Percentiles rank a stretch among this genome's conserved stretches.
Evolutionary conservation across 805 yeast genomes (phyloP).

Genomic region (Candida endomychidarum): DNA sequence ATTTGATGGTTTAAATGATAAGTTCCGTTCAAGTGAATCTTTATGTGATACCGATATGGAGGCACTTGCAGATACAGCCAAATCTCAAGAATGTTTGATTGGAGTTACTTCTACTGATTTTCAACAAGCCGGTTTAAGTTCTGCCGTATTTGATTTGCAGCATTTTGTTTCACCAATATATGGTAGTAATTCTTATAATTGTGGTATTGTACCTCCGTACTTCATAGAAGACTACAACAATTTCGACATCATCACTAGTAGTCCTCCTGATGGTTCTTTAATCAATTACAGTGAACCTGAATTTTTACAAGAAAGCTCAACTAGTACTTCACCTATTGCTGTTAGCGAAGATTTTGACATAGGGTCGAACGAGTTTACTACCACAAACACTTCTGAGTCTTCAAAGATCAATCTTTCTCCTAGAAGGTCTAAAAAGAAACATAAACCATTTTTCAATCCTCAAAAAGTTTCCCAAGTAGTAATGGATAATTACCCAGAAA

Average conservation of each 20-base stretch:
- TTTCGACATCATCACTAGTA: not conserved
- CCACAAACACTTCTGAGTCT: not conserved
- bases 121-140: not conserved
- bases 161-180: not conserved
- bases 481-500: not conserved
- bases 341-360: too few relatives aligned
- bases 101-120: not conserved
- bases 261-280: too few relatives aligned
- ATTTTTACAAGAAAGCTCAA: too few relatives aligned
- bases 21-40: not conserved
- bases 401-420: conserved; percentile 6
- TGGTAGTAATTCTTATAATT: too few relatives aligned
- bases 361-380: too few relatives aligned
- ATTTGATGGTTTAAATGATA: conserved; percentile 3
- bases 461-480: conserved; percentile 2
- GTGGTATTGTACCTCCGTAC: too few relatives aligned
- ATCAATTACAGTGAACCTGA: too few relatives aligned
- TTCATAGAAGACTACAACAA: not conserved
- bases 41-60: conserved; percentile 2
- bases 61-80: not conserved
- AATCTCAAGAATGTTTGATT: not conserved
- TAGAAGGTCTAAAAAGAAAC: not conserved
- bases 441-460: not conserved
- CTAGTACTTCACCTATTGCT: not conserved
- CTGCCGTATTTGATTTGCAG: not conserved